Evolutionary conservation across 208 protist species (phyloP).

Genomic region (Leishmania turanica): DNA sequence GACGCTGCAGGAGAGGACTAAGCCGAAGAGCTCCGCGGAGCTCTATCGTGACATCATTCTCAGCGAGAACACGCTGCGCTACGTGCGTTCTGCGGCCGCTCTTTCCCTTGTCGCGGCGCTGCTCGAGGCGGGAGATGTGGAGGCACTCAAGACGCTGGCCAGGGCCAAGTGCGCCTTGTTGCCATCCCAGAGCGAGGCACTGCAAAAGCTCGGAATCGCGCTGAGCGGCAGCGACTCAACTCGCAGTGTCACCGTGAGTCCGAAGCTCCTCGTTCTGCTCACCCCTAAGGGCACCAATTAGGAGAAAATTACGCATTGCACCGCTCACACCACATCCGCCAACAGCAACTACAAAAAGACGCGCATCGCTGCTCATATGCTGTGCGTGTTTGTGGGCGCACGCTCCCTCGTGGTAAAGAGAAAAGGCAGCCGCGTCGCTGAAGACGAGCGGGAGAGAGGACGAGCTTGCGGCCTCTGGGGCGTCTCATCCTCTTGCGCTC

Average conservation of each 20-base stretch:
- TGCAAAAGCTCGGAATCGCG: constrained; percentile 14
- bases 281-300: constrained; percentile 1
- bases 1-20: constrained; percentile 24
- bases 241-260: constrained; percentile 17
- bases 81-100: constrained; percentile 32
- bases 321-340: background rate
- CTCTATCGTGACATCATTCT: constrained; percentile 38
- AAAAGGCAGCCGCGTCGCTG: background rate
- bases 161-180: constrained; percentile 25
- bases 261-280: constrained; percentile 20
- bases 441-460: background rate
- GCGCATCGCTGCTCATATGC: constrained; percentile 21
- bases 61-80: constrained; percentile 31
- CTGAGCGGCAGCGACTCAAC: constrained; percentile 5
- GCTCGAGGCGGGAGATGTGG: constrained; percentile 25
- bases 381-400: constrained; percentile 4
- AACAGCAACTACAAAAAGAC: constrained; percentile 17
- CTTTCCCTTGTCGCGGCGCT: constrained; percentile 38
- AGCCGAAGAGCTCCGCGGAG: constrained; percentile 16
- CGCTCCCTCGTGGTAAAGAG: background rate
- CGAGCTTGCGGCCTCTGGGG: background rate
- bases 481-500: background rate
- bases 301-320: constrained; percentile 1
- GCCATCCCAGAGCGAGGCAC: constrained; percentile 8
- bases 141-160: constrained; percentile 33